Conservation (phyloP, 805 yeast species). For the Sugiyamaella boreocaroliniensis region DNA sequence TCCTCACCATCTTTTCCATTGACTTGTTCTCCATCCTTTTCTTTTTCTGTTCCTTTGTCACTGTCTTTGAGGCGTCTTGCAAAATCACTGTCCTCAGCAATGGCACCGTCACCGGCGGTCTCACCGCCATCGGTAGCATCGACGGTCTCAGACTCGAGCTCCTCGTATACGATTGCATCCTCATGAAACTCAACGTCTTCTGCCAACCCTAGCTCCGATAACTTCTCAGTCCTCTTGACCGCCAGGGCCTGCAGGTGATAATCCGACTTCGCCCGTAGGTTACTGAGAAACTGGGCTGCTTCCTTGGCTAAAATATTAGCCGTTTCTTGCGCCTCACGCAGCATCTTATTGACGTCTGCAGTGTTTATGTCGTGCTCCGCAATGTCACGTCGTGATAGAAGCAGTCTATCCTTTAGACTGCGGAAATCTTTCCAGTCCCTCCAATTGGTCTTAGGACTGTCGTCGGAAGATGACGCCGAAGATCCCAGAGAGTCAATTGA, state of each 20-base stretch:
- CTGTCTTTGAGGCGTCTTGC: not conserved
- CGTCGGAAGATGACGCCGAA: constrained; percentile 1
- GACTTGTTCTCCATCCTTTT: constrained; percentile 8
- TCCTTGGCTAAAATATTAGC: constrained; percentile 37
- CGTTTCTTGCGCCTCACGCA: constrained; percentile 40
- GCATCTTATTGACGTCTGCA: constrained; percentile 36
- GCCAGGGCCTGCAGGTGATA: constrained; percentile 19
- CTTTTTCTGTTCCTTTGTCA: not conserved
- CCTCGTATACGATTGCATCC: constrained; percentile 23
- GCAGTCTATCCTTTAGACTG: constrained; percentile 36
- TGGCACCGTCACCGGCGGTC: constrained; percentile 34
- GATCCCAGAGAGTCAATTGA: constrained; percentile 14
- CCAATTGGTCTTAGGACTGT: constrained; percentile 16
- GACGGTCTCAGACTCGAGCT: constrained; percentile 19
- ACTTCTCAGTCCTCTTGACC: constrained; percentile 1
- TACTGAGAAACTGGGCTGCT: constrained; percentile 35
- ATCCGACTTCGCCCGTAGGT: constrained; percentile 21
- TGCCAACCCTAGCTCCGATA: constrained; percentile 17
- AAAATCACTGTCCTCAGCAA: constrained; percentile 24
- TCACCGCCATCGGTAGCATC: constrained; percentile 16
- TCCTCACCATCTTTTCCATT: constrained; percentile 22
- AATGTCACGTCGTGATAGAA: constrained; percentile 36
- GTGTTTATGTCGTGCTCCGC: constrained; percentile 33
- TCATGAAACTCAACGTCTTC: constrained; percentile 21
- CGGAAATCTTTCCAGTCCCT: constrained; percentile 40